phyloP scores from a whole-genome alignment of 1,284 basidiomycete genomes.

The Afroboletus lepidellus region DNA sequence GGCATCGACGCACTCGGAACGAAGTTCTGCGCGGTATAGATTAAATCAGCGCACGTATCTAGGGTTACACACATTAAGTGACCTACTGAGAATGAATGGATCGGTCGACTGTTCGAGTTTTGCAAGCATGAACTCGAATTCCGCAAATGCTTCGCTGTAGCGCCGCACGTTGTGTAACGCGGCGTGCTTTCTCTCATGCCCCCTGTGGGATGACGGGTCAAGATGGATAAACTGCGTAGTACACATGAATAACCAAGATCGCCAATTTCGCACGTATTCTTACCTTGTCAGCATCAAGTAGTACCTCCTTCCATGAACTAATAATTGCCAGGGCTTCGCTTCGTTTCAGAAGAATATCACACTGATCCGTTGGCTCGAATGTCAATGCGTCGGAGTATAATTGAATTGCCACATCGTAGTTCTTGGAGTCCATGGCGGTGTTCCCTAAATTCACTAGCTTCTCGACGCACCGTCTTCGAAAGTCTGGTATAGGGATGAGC shows the following conservation, averaged over 20 bases:
- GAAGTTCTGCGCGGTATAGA: background rate
- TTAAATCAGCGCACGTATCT: background rate
- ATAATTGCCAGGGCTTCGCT: background rate
- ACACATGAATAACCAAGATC: too few relatives aligned
- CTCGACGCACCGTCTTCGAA: background rate
- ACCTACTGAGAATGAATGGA: background rate
- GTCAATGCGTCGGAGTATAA: background rate
- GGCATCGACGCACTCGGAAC: background rate
- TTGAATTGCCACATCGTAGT: background rate
- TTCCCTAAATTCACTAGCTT: constrained; percentile 3
- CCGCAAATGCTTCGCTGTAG: background rate
- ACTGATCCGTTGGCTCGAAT: background rate
- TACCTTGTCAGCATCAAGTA: background rate
- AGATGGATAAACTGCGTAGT: background rate
- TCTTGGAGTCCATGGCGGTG: background rate
- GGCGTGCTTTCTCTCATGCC: background rate
- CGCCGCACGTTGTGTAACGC: background rate
- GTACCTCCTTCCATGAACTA: background rate
- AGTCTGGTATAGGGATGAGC: background rate
- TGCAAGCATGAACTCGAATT: constrained; percentile 2
- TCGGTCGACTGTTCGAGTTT: background rate
- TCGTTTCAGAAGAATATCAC: background rate
- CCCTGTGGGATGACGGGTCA: background rate
- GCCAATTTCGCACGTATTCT: too few relatives aligned
- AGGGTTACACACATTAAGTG: background rate